These are phyloP conservation scores for Zymoseptoria passerinii DNA, from an alignment of 2,329 filamentous ascomycete species.

Conservation along the genomic window DNA sequence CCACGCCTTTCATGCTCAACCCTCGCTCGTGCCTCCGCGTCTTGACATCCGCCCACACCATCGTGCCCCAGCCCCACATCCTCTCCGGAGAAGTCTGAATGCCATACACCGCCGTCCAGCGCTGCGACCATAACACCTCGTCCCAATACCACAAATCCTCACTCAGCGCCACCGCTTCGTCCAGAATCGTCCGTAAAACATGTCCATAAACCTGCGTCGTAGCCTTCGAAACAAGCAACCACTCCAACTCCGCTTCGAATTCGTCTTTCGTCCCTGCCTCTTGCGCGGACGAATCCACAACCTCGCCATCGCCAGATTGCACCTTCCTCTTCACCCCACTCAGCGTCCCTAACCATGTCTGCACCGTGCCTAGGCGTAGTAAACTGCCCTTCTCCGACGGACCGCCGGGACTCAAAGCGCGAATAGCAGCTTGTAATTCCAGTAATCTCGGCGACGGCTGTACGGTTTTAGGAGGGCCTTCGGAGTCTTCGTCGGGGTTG, in stretches of 20 bases:
- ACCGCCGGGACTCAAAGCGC: conserved; percentile 20
- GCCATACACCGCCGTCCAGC: conserved; percentile 72
- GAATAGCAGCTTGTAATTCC: conserved; percentile 26
- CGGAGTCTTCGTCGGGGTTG: conserved; percentile 5
- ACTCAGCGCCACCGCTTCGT: conserved; percentile 73
- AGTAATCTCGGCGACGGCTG: conserved; percentile 21
- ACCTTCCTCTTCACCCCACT: not conserved
- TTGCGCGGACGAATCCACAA: conserved; percentile 10
- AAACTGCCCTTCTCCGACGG: conserved; percentile 18
- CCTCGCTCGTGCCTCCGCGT: conserved; percentile 25
- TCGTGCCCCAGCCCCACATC: conserved; percentile 62
- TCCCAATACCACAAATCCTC: conserved; percentile 97
- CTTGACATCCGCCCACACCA: conserved; percentile 58
- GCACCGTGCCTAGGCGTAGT: conserved; percentile 11
- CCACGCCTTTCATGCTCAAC: conserved; percentile 21
- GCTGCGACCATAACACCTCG: conserved; percentile 69
- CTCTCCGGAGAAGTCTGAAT: conserved; percentile 75
- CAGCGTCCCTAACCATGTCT: conserved; percentile 7
- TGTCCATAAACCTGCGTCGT: conserved; percentile 84
- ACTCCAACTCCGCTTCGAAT: conserved; percentile 74
- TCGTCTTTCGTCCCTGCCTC: conserved; percentile 22
- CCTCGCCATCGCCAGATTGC: not conserved
- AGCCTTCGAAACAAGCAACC: conserved; percentile 84
- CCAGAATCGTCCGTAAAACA: conserved; percentile 66
- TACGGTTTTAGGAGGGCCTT: not conserved